phyloP scores from a whole-genome alignment of 1,284 basidiomycete species.

The Ceratobasidium sp. region DNA sequence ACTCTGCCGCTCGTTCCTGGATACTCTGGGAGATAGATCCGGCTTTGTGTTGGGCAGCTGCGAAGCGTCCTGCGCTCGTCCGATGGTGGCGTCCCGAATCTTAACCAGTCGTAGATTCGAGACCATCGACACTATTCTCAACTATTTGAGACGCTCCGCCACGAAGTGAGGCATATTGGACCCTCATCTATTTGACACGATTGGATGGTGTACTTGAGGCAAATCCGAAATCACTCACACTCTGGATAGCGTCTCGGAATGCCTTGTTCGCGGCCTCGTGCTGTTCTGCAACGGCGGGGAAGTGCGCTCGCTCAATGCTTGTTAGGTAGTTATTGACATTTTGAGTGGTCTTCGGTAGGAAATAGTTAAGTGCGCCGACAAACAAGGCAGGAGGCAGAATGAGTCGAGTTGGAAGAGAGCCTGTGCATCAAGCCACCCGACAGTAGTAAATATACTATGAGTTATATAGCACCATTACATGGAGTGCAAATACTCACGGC shows the following conservation, averaged over 20 bases:
- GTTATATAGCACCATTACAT: no score
- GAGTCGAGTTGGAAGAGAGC: constrained; percentile 65
- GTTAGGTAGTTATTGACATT: constrained; percentile 73
- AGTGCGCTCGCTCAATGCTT: constrained; percentile 73
- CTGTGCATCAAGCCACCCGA: constrained; percentile 41
- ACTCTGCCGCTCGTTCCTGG: constrained; percentile 27
- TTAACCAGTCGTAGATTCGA: constrained; percentile 31
- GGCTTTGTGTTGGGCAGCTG: constrained; percentile 15
- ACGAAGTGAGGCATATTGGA: constrained; percentile 10
- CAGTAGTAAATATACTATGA: no score
- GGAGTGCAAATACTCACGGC: constrained; percentile 65
- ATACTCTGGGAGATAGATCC: constrained; percentile 8
- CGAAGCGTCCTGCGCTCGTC: constrained; percentile 7
- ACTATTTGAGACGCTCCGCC: constrained; percentile 23
- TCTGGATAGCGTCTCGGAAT: background rate
- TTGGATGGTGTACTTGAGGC: background rate
- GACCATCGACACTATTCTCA: constrained; percentile 15
- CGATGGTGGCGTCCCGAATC: constrained; percentile 21
- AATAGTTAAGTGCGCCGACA: constrained; percentile 71
- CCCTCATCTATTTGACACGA: background rate
- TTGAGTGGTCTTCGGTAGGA: constrained; percentile 77
- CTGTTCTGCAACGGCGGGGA: constrained; percentile 70
- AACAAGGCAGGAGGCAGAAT: constrained; percentile 75
- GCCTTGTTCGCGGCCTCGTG: constrained; percentile 69
- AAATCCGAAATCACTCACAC: background rate